These are phyloP conservation scores for Myxozyma lipomycoides DNA, from an alignment of 805 yeast genomes.

Conservation along the genomic window DNA sequence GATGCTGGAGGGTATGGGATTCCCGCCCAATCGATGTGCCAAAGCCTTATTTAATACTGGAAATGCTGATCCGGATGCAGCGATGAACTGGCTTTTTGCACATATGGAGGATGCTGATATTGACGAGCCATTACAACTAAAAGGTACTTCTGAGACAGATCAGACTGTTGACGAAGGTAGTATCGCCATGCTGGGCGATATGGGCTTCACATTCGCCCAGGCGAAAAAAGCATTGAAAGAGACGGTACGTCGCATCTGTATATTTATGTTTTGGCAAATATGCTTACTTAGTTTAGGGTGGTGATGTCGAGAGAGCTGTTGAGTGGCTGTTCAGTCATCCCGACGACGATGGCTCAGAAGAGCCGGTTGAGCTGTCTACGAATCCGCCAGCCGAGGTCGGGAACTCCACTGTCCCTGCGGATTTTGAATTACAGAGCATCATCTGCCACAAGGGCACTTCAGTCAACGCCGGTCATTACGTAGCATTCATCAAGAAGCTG, in stretches of 20 bases:
- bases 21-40: constrained; percentile 59
- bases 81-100: constrained; percentile 85
- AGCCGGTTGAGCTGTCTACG: constrained; percentile 31
- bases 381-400: constrained; percentile 27
- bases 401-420: constrained; percentile 33
- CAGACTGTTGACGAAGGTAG: constrained; percentile 36
- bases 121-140: constrained; percentile 53
- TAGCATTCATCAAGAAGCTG: constrained; percentile 58
- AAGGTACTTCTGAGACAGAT: constrained; percentile 3
- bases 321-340: constrained; percentile 89
- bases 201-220: constrained; percentile 73
- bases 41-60: constrained; percentile 73
- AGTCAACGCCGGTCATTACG: constrained; percentile 90
- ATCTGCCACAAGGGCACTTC: constrained; percentile 88
- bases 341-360: constrained; percentile 43
- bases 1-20: constrained; percentile 78
- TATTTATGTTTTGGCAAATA: neutral
- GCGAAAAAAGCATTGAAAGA: constrained; percentile 69
- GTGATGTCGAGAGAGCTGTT: constrained; percentile 70
- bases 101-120: constrained; percentile 83
- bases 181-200: constrained; percentile 50
- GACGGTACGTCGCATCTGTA: constrained; percentile 34
- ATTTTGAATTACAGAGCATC: constrained; percentile 56
- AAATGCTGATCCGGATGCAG: constrained; percentile 59
- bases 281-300: constrained; percentile 30